Evolutionary conservation across 208 protist genomes (phyloP).

Genomic region (Acanthamoeba healyi): DNA sequence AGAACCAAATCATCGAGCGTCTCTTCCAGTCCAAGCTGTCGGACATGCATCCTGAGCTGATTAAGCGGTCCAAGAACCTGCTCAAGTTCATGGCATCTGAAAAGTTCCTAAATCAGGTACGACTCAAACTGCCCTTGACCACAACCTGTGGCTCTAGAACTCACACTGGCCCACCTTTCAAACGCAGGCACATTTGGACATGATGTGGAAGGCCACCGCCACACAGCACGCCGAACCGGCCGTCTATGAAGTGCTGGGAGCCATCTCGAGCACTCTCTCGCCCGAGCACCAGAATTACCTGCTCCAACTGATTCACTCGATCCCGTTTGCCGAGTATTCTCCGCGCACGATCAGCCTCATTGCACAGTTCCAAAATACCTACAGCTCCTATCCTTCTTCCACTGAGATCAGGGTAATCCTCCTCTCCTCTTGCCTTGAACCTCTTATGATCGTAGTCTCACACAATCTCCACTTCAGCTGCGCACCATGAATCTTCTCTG

Average conservation of each 20-base stretch:
- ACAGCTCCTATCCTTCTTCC: neutral
- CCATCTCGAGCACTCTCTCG: slow-evolving; percentile 21
- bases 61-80: slow-evolving; percentile 53
- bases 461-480: neutral
- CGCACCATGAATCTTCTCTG: slow-evolving; percentile 55
- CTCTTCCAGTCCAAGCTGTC: slow-evolving; percentile 36
- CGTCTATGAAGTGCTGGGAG: slow-evolving; percentile 46
- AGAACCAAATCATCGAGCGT: slow-evolving; percentile 58
- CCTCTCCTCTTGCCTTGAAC: neutral
- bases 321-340: slow-evolving; percentile 14
- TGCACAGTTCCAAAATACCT: slow-evolving; percentile 19
- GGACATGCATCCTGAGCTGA: slow-evolving; percentile 47
- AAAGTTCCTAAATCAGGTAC: slow-evolving; percentile 32
- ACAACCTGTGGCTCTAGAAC: too few species aligned
- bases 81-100: slow-evolving; percentile 40
- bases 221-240: neutral
- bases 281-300: slow-evolving; percentile 48
- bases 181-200: slow-evolving; percentile 15
- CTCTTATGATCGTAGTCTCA: neutral
- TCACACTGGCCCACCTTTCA: neutral
- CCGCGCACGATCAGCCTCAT: slow-evolving; percentile 60
- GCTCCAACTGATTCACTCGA: slow-evolving; percentile 3
- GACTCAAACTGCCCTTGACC: neutral
- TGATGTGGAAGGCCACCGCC: slow-evolving; percentile 39
- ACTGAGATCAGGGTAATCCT: slow-evolving; percentile 3